Conservation (phyloP, 345 rosid species). For the Citrus unshiu region DNA sequence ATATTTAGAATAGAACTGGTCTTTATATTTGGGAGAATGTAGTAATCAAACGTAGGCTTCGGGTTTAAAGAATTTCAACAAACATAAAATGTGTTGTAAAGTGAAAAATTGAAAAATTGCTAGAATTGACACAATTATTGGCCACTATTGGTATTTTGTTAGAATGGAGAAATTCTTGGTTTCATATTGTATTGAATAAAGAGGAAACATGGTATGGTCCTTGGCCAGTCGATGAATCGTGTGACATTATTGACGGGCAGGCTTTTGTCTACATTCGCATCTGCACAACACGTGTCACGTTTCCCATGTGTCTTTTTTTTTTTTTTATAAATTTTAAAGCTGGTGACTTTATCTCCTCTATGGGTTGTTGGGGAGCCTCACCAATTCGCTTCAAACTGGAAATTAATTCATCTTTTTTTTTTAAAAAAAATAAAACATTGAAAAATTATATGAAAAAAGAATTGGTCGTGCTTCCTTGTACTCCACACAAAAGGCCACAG, state of each 20-base stretch:
- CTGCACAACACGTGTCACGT: not conserved
- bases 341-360: not conserved
- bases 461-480: not conserved
- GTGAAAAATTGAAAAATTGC: too few relatives aligned
- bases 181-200: not conserved
- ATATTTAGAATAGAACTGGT: too few relatives aligned
- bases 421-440: too few relatives aligned
- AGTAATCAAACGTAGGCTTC: too few relatives aligned
- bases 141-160: too few relatives aligned
- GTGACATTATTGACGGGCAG: not conserved
- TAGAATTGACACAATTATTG: too few relatives aligned
- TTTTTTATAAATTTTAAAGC: not conserved
- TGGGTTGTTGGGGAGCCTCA: not conserved
- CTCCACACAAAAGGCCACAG: not conserved
- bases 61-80: too few relatives aligned
- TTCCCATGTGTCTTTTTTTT: not conserved
- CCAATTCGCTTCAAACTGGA: not conserved
- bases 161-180: too few relatives aligned
- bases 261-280: not conserved
- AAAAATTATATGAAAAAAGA: not conserved
- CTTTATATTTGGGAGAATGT: too few relatives aligned
- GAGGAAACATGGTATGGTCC: not conserved
- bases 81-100: too few relatives aligned
- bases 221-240: not conserved
- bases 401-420: not conserved